Evolutionary conservation across 2,329 filamentous ascomycete genomes (phyloP), one percentile per base, ranked within the genome.

Genomic region (Sporothrix luriei): DNA sequence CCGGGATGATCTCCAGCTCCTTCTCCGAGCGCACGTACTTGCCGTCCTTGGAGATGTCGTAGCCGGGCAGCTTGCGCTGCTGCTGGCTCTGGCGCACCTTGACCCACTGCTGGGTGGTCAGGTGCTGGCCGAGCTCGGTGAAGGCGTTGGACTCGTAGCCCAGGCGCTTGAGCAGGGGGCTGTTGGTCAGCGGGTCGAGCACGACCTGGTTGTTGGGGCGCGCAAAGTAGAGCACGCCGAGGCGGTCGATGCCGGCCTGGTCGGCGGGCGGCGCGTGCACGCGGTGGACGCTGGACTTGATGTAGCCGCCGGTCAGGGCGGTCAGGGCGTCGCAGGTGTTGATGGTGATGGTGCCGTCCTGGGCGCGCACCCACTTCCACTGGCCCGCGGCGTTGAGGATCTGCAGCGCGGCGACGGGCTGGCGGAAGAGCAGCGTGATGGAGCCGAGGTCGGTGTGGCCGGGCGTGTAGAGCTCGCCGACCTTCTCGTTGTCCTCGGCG

Each of bases 401-500:
- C 72, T 87, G 84, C 9, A 86, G 78, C 0, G 82, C 84, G 0
- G 84, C 83, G 14, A 87, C 81, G 0, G 84, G 84, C 72, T 87
- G 84, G 1, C 84, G 79, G 78, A 86, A 86, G 0, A 87, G 79
- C 5, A 87, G 78, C 0, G 84, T 86, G 0, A 86, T 76, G 0
- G 81, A 83, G 0, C 84, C 84, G 1, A 86, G 76, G 72, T 87
- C 84, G 0, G 84, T 86, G 73, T 87, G 84, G 0, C 84, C 84
- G 14, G 72, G 69, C 52, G 69, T 55, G 55, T 70, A 72, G 24
- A 69, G 67, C 38, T 71, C 68, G 38, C 72, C 69, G 5, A 77
- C 78, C 55, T 77, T 78, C 46, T 77, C 77, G 74, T 81, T 83
- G 2, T 74, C 70, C 16, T 71, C 69, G 40, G 68, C 68, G 40